Conservation (phyloP, 495 filamentous ascomycete genomes). For the Penicillium goetzii region DNA sequence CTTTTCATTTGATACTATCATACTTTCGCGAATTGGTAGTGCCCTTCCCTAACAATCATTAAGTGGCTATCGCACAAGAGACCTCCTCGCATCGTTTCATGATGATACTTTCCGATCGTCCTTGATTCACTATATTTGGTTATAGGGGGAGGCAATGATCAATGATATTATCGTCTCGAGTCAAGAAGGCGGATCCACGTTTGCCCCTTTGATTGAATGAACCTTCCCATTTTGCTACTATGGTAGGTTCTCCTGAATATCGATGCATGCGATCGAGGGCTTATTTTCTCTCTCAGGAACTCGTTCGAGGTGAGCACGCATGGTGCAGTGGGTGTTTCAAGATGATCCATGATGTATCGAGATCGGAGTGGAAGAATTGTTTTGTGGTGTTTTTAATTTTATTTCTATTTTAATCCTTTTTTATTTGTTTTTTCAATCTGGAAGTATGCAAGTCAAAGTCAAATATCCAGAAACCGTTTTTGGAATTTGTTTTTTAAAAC, state of each 20-base stretch:
- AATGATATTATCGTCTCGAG: neutral
- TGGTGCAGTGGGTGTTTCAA: slow-evolving; percentile 29
- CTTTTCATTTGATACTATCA: neutral
- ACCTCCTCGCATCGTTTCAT: slow-evolving; percentile 39
- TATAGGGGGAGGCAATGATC: slow-evolving; percentile 15
- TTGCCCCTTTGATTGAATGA: slow-evolving; percentile 26
- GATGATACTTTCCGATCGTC: slow-evolving; percentile 29
- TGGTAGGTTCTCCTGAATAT: slow-evolving; percentile 33
- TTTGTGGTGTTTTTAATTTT: neutral
- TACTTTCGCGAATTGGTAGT: neutral
- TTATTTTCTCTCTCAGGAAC: neutral
- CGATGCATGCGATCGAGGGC: slow-evolving; percentile 23
- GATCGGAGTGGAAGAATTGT: slow-evolving; percentile 10
- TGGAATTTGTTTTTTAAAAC: neutral
- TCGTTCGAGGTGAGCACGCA: neutral
- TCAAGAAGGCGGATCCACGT: neutral
- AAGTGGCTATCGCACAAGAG: neutral
- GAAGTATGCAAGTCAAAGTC: slow-evolving; percentile 27
- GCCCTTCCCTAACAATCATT: neutral
- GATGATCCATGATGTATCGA: slow-evolving; percentile 27
- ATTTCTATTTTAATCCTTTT: neutral
- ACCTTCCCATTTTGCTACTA: slow-evolving; percentile 5
- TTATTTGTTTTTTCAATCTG: slow-evolving; percentile 13
- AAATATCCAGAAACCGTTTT: neutral
- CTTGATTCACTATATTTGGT: slow-evolving; percentile 48